Evolutionary conservation across 2,329 filamentous ascomycete genomes (phyloP).

Genomic region (Coleophoma cylindrospora): DNA sequence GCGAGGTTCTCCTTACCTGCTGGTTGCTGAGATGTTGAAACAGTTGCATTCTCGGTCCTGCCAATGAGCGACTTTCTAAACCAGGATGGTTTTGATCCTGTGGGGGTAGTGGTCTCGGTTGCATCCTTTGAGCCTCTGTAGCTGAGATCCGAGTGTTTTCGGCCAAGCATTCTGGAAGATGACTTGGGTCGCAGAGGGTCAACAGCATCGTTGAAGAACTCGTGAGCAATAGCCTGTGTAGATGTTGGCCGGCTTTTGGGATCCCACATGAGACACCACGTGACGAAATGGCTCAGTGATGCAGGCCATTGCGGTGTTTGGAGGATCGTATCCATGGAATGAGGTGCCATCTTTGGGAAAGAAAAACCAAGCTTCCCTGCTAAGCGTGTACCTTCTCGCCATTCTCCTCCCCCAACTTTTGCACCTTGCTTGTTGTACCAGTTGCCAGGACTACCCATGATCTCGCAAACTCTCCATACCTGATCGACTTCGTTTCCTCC

Average conservation of each 20-base stretch:
- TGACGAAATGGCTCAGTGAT: constrained; percentile 86
- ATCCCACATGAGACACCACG: constrained; percentile 99
- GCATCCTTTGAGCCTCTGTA: constrained; percentile 62
- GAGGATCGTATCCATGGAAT: constrained; percentile 91
- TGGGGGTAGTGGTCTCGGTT: constrained; percentile 45
- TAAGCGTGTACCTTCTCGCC: constrained; percentile 88
- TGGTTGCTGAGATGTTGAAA: constrained; percentile 42
- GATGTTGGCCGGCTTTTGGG: constrained; percentile 89
- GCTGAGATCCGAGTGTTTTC: constrained; percentile 83
- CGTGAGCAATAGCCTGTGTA: constrained; percentile 87
- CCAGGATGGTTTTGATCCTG: constrained; percentile 87
- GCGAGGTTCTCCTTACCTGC: constrained; percentile 40
- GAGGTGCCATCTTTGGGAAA: constrained; percentile 98
- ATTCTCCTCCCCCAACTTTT: constrained; percentile 90
- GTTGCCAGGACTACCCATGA: constrained; percentile 97
- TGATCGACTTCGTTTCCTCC: constrained; percentile 98
- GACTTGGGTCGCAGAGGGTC: constrained; percentile 92
- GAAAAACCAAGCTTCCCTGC: constrained; percentile 97
- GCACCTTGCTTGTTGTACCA: constrained; percentile 92
- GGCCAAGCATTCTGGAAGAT: constrained; percentile 76
- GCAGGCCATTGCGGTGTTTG: constrained; percentile 88
- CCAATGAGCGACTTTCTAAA: constrained; percentile 93
- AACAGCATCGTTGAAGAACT: constrained; percentile 89
- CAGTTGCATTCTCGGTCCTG: constrained; percentile 64
- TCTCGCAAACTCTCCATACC: constrained; percentile 97